Percentiles rank a stretch among this genome's conserved stretches.
phyloP scores from a whole-genome alignment of 2,329 filamentous ascomycete species.

The Diaporthe capsici region DNA sequence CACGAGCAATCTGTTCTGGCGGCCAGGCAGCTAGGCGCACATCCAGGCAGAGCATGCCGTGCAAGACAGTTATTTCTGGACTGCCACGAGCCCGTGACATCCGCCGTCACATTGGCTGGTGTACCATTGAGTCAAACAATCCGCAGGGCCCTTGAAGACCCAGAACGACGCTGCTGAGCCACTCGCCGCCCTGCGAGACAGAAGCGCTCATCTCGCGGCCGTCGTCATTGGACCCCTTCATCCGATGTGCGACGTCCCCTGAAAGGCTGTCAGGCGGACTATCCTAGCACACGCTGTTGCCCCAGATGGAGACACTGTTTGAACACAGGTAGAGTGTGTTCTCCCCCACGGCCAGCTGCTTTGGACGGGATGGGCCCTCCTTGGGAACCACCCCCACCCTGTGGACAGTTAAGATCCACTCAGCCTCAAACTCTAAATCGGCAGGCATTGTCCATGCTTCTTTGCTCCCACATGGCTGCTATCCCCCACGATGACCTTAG shows the following conservation, averaged over 20 bases:
- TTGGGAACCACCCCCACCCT: slow-evolving; percentile 10
- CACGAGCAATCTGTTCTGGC: not conserved
- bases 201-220: not conserved
- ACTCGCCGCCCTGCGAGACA: not conserved
- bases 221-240: slow-evolving; percentile 11
- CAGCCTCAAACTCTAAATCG: slow-evolving; percentile 30
- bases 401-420: slow-evolving; percentile 6
- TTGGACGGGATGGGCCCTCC: not conserved
- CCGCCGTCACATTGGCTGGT: slow-evolving; percentile 5
- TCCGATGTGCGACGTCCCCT: slow-evolving; percentile 12
- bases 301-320: not conserved
- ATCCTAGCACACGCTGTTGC: not conserved
- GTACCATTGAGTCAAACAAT: slow-evolving; percentile 15
- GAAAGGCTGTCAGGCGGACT: slow-evolving; percentile 15
- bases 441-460: slow-evolving; percentile 13
- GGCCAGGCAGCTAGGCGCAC: not conserved
- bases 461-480: not conserved
- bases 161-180: not conserved
- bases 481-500: not conserved
- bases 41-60: not conserved
- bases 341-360: not conserved
- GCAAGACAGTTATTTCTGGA: not conserved
- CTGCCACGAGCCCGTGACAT: not conserved
- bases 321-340: not conserved
- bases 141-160: not conserved